These are phyloP conservation scores for Suhomyces sp. DNA, from an alignment of 805 yeast genomes.

Conservation along the genomic window DNA sequence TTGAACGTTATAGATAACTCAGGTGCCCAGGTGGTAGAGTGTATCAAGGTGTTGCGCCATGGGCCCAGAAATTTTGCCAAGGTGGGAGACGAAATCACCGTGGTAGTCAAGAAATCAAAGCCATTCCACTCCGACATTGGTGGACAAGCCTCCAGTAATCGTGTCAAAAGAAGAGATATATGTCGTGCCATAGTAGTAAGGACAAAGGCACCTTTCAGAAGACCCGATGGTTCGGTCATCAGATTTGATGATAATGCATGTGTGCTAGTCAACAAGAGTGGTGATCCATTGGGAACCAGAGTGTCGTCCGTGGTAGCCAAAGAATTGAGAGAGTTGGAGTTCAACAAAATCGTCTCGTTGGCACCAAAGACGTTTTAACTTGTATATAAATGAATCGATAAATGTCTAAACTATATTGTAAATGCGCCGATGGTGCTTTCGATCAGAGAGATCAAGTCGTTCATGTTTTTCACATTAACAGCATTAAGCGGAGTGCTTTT, in stretches of 20 bases:
- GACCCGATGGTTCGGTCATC: constrained; percentile 84
- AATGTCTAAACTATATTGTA: not conserved
- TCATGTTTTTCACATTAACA: constrained; percentile 12
- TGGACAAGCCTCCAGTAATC: constrained; percentile 69
- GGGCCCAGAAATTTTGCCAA: constrained; percentile 78
- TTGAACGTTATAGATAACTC: constrained; percentile 92
- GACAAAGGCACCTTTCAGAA: constrained; percentile 71
- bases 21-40: constrained; percentile 92
- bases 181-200: constrained; percentile 94
- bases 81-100: constrained; percentile 90
- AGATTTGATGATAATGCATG: constrained; percentile 96
- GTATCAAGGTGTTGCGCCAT: constrained; percentile 91
- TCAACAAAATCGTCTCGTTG: constrained; percentile 79
- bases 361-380: constrained; percentile 65
- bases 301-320: constrained; percentile 87
- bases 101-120: constrained; percentile 88
- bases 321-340: constrained; percentile 80
- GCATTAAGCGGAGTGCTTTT: constrained; percentile 12
- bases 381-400: constrained; percentile 2
- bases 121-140: constrained; percentile 69
- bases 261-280: constrained; percentile 86
- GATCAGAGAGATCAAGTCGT: constrained; percentile 17
- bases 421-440: constrained; percentile 16
- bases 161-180: constrained; percentile 93
- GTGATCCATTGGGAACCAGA: constrained; percentile 94